Base-by-base conservation (phyloP, 495 filamentous ascomycete genomes). In the Aspergillus cristatus region DNA sequence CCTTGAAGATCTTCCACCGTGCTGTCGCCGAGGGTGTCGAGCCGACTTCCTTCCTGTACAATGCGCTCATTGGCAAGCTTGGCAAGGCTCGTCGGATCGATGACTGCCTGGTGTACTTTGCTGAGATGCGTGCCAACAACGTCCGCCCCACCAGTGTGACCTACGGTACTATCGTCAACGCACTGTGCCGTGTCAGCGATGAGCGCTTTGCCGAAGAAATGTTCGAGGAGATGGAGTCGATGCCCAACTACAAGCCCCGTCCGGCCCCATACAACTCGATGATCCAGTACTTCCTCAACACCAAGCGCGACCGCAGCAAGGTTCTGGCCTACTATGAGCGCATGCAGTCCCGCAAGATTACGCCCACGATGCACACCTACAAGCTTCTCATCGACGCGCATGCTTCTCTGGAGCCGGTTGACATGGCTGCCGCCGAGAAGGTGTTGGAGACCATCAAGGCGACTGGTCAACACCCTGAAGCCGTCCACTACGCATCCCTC, bases 261-360 rank as follows among this genome's bases (percentile, higher is more conserved):
- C 85, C 93, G 2, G 91, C 91, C 7, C 91, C 91, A 3, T 98
- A 98, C 72, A 96, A 98, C 67, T 90, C 84, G 54, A 79, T 98
- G 76, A 98, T 98, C 74, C 91, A 98, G 60, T 97, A 94, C 71
- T 98, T 97, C 77, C 75, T 96, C 41, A 89, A 82, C 50, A 96
- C 93, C 18, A 96, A 97, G 74, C 81, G 88, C 13, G 93, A 98
- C 58, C 84, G 87, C 60, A 59, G 66, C 60, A 96, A 97, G 72
- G 90, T 94, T 10, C 76, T 97, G n/a, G 74, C 81, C 15, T 98
- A 96, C 71, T 96, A 89, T 57, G 82, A 93, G 50, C 84, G 90
- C 46, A 97, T 98, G 91, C 72, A 81, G 44, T 65, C 76, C 28
- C 85, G 81, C 61, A 79, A 81, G 40, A 97, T 98, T 57, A 68